A percentile compares a stretch with the other conserved stretches of the same genome.
Evolutionary conservation across 2,329 filamentous ascomycete species (phyloP).

Genomic region (Fonsecaea erecta): DNA sequence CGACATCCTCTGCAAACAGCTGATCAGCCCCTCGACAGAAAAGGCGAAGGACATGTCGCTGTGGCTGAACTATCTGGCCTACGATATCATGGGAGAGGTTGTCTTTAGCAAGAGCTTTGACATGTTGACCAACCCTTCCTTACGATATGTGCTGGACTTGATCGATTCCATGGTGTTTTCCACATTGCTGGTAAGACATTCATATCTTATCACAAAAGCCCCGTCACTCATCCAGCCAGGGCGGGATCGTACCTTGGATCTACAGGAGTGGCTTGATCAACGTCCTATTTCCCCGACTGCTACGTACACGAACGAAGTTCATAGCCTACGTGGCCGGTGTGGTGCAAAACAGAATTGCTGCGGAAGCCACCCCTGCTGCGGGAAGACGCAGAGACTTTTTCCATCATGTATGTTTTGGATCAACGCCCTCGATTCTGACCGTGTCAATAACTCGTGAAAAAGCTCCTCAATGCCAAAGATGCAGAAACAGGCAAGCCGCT

Average conservation of each 20-base stretch:
- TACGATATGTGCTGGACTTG: neutral
- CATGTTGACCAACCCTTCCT: conserved; percentile 40
- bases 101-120: conserved; percentile 48
- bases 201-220: too few relatives aligned
- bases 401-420: neutral
- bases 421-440: too few relatives aligned
- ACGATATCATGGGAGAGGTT: conserved; percentile 50
- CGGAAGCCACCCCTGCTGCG: neutral
- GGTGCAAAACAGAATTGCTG: neutral
- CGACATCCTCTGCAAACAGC: conserved; percentile 1
- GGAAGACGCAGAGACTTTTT: conserved; percentile 9
- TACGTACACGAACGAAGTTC: neutral
- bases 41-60: conserved; percentile 38
- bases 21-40: conserved; percentile 31
- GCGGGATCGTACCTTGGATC: neutral
- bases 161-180: neutral
- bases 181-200: neutral
- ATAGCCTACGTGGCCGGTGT: neutral
- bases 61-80: conserved; percentile 46
- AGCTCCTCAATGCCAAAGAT: neutral
- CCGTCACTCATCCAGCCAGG: neutral
- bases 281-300: neutral
- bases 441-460: too few relatives aligned
- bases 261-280: neutral
- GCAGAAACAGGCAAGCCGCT: neutral